Percentiles rank a stretch among this genome's conserved stretches.
phyloP scores from a whole-genome alignment of 2,329 filamentous ascomycete species.

The Leptographium flavum region DNA sequence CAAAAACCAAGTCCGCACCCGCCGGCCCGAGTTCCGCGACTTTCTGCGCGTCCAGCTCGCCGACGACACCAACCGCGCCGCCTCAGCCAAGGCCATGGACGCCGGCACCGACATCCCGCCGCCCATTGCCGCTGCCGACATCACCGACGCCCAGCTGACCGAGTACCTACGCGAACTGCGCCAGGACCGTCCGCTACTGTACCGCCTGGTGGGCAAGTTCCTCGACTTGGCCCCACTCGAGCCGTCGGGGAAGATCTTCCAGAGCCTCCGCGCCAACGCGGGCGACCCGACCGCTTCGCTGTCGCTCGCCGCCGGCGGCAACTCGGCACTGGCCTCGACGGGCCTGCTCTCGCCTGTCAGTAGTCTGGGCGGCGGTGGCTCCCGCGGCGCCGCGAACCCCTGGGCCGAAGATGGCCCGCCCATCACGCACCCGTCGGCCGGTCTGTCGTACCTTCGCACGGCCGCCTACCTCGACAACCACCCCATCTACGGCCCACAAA shows the following conservation, averaged over 20 bases:
- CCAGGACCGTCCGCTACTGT: constrained; percentile 33
- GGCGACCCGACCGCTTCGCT: constrained; percentile 6
- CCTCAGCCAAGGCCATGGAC: constrained; percentile 23
- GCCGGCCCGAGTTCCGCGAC: constrained; percentile 37
- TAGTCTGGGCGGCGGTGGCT: not conserved
- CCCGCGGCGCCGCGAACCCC: constrained; percentile 18
- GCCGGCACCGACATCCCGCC: constrained; percentile 18
- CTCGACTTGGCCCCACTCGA: constrained; percentile 45
- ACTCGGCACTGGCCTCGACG: constrained; percentile 8
- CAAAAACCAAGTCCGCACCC: constrained; percentile 35
- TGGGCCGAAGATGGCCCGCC: constrained; percentile 43
- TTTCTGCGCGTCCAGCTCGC: constrained; percentile 37
- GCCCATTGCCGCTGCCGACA: constrained; percentile 19
- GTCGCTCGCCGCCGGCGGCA: constrained; percentile 7
- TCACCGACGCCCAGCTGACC: constrained; percentile 36
- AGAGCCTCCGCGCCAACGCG: constrained; percentile 3
- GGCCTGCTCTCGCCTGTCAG: constrained; percentile 14
- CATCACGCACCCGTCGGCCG: constrained; percentile 45
- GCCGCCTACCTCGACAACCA: constrained; percentile 42
- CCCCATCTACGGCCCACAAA: constrained; percentile 45
- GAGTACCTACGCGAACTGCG: constrained; percentile 39
- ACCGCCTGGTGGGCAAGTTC: constrained; percentile 41
- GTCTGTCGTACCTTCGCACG: constrained; percentile 47
- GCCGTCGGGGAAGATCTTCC: constrained; percentile 9
- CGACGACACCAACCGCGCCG: constrained; percentile 26